Evolutionary conservation across 306 rosid genomes (phyloP).

Genomic region (Glycine soja): DNA sequence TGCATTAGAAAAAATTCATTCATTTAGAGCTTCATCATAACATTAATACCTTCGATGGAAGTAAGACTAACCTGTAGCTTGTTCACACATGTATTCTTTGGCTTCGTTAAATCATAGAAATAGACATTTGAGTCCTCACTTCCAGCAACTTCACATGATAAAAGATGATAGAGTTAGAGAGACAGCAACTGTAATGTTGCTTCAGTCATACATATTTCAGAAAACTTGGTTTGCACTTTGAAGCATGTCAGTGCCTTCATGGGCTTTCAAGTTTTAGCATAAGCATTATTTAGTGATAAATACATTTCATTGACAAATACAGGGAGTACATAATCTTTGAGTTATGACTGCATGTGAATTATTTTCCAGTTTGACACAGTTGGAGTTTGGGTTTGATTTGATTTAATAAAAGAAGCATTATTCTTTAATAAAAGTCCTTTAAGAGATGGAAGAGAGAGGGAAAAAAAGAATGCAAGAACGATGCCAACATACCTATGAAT

Average conservation of each 20-base stretch:
- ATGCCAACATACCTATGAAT: conserved; percentile 68
- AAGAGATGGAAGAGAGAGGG: not conserved
- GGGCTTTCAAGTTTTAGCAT: conserved; percentile 2
- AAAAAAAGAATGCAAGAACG: not conserved
- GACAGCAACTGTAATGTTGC: not conserved
- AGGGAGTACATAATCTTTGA: too few relatives aligned
- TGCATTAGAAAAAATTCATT: conserved; percentile 52
- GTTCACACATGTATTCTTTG: conserved; percentile 94
- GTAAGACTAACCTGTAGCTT: conserved; percentile 81
- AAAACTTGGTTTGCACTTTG: conserved; percentile 12
- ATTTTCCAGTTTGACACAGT: too few relatives aligned
- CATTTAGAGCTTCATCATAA: conserved; percentile 38
- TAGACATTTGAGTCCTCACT: conserved; percentile 98
- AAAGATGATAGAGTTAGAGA: conserved; percentile 50
- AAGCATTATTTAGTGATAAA: not conserved
- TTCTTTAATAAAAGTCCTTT: conserved; percentile 31
- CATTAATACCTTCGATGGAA: not conserved
- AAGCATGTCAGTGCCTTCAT: not conserved
- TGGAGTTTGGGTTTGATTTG: not conserved
- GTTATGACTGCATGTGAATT: too few relatives aligned
- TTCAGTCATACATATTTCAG: conserved; percentile 27
- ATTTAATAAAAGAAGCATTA: conserved; percentile 22
- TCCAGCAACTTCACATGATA: conserved; percentile 76
- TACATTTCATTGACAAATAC: too few relatives aligned
- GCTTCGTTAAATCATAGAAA: conserved; percentile 94